phyloP scores from a whole-genome alignment of 2,329 filamentous ascomycete species.

The Neoscytalidium dimidiatum region DNA sequence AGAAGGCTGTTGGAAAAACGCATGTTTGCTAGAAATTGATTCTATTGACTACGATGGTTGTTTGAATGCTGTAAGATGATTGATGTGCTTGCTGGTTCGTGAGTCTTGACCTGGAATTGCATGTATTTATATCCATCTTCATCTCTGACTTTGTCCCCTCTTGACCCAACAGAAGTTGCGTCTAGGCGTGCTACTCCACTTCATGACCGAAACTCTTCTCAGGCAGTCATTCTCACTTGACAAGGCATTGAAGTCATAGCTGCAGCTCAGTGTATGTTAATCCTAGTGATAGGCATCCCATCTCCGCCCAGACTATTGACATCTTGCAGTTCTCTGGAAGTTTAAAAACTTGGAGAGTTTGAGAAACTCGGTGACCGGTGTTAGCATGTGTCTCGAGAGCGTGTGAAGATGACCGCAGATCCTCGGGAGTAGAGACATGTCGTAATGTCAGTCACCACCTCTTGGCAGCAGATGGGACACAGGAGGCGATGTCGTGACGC shows the following conservation, averaged over 20 bases:
- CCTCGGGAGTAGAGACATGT: neutral
- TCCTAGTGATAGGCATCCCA: neutral
- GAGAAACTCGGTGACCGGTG: neutral
- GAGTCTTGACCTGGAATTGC: neutral
- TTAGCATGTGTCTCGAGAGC: neutral
- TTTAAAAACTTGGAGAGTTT: neutral
- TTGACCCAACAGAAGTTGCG: neutral
- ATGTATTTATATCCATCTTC: neutral
- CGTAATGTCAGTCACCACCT: neutral
- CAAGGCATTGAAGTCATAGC: neutral
- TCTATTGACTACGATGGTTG: no score
- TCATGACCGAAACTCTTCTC: neutral
- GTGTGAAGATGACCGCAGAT: neutral
- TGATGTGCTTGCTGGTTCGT: neutral
- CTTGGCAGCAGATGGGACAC: neutral
- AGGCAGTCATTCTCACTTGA: neutral
- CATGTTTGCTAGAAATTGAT: neutral
- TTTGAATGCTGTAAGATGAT: neutral
- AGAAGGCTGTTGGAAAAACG: neutral
- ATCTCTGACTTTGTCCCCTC: neutral
- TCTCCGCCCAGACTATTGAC: neutral
- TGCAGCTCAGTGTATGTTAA: neutral
- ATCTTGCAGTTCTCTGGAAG: neutral
- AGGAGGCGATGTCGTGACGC: neutral
- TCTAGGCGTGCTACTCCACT: neutral